These are phyloP conservation scores for Stropharia rugosoannulata DNA, from an alignment of 768 basidiomycete genomes.

Conservation along the genomic window DNA sequence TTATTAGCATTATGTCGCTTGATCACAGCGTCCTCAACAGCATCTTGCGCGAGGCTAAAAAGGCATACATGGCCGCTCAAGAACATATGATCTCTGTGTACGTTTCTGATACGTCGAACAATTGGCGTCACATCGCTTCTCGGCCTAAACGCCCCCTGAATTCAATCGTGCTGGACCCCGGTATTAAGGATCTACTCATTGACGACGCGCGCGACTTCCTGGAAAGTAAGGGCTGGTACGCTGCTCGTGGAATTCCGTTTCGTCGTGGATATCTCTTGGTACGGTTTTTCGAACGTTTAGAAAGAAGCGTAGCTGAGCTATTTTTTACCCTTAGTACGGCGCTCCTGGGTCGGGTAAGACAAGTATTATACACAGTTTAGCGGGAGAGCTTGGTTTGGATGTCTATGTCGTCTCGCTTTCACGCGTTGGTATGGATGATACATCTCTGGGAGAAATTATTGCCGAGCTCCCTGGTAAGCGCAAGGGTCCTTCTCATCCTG, in stretches of 20 bases:
- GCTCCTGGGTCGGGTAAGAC: constrained; percentile 81
- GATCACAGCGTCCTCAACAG: constrained; percentile 44
- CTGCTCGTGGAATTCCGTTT: constrained; percentile 77
- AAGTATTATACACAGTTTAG: constrained; percentile 71
- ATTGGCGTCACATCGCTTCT: constrained; percentile 55
- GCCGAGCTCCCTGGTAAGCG: constrained; percentile 53
- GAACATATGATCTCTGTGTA: constrained; percentile 53
- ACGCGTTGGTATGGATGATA: constrained; percentile 61
- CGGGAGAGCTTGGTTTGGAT: constrained; percentile 75
- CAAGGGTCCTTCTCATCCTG: neutral
- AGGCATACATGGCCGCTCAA: constrained; percentile 47
- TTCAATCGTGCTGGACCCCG: constrained; percentile 72
- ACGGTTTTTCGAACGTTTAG: constrained; percentile 5
- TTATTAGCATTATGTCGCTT: constrained; percentile 48
- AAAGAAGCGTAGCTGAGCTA: neutral
- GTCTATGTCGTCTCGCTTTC: constrained; percentile 75
- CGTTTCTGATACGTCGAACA: constrained; percentile 44
- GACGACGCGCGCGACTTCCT: constrained; percentile 74
- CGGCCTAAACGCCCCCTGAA: constrained; percentile 64
- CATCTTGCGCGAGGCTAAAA: constrained; percentile 56
- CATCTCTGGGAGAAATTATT: constrained; percentile 54
- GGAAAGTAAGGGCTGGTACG: constrained; percentile 68
- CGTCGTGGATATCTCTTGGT: constrained; percentile 74
- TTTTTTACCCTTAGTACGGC: constrained; percentile 47
- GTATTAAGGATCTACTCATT: constrained; percentile 62